These are phyloP conservation scores for Ophiostoma sp. DNA, from an alignment of 2,329 filamentous ascomycete species.

Conservation along the genomic window DNA sequence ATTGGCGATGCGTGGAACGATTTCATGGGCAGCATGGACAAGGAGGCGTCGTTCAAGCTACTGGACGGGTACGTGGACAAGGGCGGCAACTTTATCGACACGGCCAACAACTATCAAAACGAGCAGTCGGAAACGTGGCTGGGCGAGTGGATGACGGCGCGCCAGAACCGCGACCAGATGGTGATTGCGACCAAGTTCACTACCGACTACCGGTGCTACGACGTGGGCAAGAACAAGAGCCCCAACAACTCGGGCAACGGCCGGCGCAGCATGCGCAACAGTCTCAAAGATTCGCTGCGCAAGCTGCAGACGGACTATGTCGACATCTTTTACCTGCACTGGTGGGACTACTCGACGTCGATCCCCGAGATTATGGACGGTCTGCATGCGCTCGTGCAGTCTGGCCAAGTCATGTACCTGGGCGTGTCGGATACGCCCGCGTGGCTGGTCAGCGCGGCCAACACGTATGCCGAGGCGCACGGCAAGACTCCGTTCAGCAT, in stretches of 20 bases:
- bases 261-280: constrained; percentile 44
- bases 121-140: constrained; percentile 59
- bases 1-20: constrained; percentile 33
- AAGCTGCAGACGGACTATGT: constrained; percentile 50
- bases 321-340: constrained; percentile 49
- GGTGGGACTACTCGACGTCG: constrained; percentile 46
- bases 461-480: constrained; percentile 41
- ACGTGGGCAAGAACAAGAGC: constrained; percentile 41
- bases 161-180: constrained; percentile 54
- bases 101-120: constrained; percentile 58
- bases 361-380: constrained; percentile 47
- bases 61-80: constrained; percentile 35
- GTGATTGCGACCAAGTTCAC: constrained; percentile 60
- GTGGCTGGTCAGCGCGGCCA: constrained; percentile 43
- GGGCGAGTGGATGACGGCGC: constrained; percentile 56
- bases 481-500: constrained; percentile 42
- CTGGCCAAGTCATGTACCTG: constrained; percentile 46
- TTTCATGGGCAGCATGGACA: constrained; percentile 32
- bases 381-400: constrained; percentile 44
- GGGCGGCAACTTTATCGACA: constrained; percentile 71
- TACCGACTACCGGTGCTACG: constrained; percentile 45
- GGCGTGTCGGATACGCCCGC: constrained; percentile 44
- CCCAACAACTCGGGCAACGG: constrained; percentile 49
- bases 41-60: constrained; percentile 33
- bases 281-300: constrained; percentile 44